Base-by-base conservation (phyloP, 768 basidiomycete species). In the Boletus barrowsii region DNA sequence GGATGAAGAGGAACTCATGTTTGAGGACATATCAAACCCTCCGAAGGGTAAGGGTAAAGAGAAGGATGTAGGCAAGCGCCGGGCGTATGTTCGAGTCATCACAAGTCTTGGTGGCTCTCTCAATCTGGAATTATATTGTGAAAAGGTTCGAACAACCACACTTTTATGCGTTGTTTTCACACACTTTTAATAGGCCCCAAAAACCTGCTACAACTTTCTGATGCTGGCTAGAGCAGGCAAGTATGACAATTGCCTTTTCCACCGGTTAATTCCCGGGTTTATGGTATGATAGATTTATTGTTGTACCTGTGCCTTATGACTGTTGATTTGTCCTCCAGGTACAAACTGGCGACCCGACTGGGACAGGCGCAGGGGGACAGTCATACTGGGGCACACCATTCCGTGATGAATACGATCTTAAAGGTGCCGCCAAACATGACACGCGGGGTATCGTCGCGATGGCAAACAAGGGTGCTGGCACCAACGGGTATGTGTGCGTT, bases 1-100 rank as follows among this genome's bases (percentile, higher is more conserved):
- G 84, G 95, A 99, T 69, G 97, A 98, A 83, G 97, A 99, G 72
- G 96, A 98, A 68, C 76, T 95, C 15, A 99, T 99, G 97, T 99
- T 95, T 61, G 96, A 98, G 70, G 90, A 90, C 33, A 86, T 99
- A 60, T 78, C 86, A 13, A 87, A 87, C 54, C 84, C 85, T 14
- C 77, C 76, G 3, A 92, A 90, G 70, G 86, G 89, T 1, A 93
- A 93, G 71, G 87, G 86, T 2, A 98, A 98, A 71, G 94, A 95
- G 66, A 96, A 95, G 66, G 92, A 96, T 58, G 78, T 94, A 18
- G 88, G 92, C 11, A 93, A 91, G 66, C 84, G 89, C 42, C 86
- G 95, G 51, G 96, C 92, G 2, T 99, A 98, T 71, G 92, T 93
- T 43, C 89, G 95, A n/a, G 87, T 99, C 29, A 83, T 95, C 45